These are phyloP conservation scores for Dryadomyces sulphureus DNA, from an alignment of 2,329 filamentous ascomycete species.

Conservation along the genomic window DNA sequence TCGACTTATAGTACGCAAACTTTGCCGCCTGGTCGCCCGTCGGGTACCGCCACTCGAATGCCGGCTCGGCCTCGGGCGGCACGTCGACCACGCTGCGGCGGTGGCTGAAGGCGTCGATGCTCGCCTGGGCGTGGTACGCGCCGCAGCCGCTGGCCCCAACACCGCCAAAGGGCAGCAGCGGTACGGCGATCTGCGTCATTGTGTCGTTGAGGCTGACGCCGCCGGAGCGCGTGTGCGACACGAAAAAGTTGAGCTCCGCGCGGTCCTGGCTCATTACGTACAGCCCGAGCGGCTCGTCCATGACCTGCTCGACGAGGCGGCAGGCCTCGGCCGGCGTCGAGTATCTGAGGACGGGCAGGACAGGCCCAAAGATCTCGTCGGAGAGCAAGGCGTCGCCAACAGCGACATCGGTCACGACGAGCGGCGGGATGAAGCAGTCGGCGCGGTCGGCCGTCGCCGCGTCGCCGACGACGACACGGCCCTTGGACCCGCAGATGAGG, in stretches of 20 bases:
- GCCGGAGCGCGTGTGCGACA: conserved; percentile 27
- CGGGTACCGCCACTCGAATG: neutral
- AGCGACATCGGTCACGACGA: conserved; percentile 22
- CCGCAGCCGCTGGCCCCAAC: conserved; percentile 20
- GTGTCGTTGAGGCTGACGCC: conserved; percentile 36
- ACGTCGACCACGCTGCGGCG: conserved; percentile 21
- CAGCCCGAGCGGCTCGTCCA: conserved; percentile 22
- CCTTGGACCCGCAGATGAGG: conserved; percentile 21
- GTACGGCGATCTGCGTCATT: conserved; percentile 26
- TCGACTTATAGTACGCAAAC: neutral
- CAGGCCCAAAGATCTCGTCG: conserved; percentile 29
- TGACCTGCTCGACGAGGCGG: conserved; percentile 11
- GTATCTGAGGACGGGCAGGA: conserved; percentile 23
- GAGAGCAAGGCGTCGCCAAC: conserved; percentile 22
- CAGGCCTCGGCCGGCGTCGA: conserved; percentile 18
- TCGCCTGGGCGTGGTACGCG: conserved; percentile 28
- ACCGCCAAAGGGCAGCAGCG: conserved; percentile 31
- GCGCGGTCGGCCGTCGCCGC: conserved; percentile 10
- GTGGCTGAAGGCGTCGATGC: conserved; percentile 28
- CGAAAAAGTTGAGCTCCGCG: conserved; percentile 20
- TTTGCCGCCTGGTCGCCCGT: neutral
- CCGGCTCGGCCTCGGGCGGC: conserved; percentile 11
- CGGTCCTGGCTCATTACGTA: conserved; percentile 24
- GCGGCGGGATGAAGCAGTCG: conserved; percentile 20
- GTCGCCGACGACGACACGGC: conserved; percentile 15